Percentiles rank a stretch among this genome's conserved stretches.
phyloP scores from a whole-genome alignment of 768 basidiomycete species.

The Suillus plorans region DNA sequence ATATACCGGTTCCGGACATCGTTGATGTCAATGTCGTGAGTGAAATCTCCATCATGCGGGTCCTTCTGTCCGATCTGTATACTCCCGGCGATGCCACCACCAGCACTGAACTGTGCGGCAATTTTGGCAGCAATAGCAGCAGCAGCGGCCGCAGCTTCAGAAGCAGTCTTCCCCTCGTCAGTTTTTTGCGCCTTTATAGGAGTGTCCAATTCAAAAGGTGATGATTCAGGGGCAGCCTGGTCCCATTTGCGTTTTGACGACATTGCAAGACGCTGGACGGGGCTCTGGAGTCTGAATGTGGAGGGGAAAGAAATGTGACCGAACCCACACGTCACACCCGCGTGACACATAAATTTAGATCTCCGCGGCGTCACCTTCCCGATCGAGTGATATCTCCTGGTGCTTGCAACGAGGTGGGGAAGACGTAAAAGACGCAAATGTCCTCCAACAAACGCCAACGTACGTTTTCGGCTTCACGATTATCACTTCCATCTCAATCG shows the following conservation, averaged over 20 bases:
- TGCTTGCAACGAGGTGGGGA: constrained; percentile 9
- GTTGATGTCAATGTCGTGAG: constrained; percentile 94
- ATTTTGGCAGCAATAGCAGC: constrained; percentile 95
- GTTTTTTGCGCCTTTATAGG: constrained; percentile 45
- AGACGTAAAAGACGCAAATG: constrained; percentile 19
- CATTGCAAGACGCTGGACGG: constrained; percentile 35
- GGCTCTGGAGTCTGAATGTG: neutral
- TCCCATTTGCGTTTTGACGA: constrained; percentile 86
- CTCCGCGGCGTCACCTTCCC: constrained; percentile 16
- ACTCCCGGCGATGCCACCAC: constrained; percentile 36
- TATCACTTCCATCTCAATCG: constrained; percentile 31
- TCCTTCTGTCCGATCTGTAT: constrained; percentile 54
- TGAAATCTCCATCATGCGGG: constrained; percentile 76
- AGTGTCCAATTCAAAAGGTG: constrained; percentile 39
- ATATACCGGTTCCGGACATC: constrained; percentile 94
- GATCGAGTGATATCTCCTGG: constrained; percentile 3
- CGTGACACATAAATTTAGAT: constrained; percentile 17
- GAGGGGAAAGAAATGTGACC: constrained; percentile 6
- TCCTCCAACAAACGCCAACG: constrained; percentile 33
- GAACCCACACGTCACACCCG: constrained; percentile 10
- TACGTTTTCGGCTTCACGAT: constrained; percentile 19
- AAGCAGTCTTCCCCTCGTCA: constrained; percentile 52
- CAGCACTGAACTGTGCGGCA: constrained; percentile 76
- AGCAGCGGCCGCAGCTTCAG: constrained; percentile 66
- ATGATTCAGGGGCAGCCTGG: constrained; percentile 50